Percentiles rank a stretch among this genome's conserved stretches.
Evolutionary conservation across 176 grass and related monocot genomes (phyloP).

Genomic region (Puccinellia tenuiflora): DNA sequence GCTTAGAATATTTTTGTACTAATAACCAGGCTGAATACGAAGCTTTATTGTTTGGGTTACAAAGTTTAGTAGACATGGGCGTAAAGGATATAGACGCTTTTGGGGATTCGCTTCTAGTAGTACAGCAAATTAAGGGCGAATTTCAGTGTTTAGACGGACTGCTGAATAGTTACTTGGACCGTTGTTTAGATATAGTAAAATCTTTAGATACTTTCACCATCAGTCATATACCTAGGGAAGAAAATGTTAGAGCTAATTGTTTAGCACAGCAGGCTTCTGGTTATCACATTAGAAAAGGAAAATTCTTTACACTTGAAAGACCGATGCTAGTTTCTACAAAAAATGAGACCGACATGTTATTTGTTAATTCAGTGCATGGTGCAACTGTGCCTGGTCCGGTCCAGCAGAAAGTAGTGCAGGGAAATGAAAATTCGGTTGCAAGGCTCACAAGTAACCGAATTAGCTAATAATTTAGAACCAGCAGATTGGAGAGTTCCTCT

Average conservation of each 20-base stretch:
- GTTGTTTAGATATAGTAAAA: not conserved
- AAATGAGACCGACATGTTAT: not conserved
- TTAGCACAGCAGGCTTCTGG: not conserved
- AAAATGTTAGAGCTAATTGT: not conserved
- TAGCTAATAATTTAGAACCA: no score
- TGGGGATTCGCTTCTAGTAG: not conserved
- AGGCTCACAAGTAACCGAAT: no score
- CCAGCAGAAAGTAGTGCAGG: not conserved
- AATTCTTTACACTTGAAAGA: not conserved
- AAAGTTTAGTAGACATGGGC: not conserved
- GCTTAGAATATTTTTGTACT: not conserved
- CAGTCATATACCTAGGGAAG: not conserved
- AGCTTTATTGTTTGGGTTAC: not conserved
- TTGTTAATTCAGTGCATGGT: not conserved
- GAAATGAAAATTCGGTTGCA: not conserved
- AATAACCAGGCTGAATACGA: not conserved
- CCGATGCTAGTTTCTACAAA: rapidly evolving
- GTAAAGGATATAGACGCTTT: not conserved
- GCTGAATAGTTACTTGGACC: not conserved
- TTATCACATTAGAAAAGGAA: not conserved
- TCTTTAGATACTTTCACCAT: not conserved
- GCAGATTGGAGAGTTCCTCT: not conserved
- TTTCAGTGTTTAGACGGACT: not conserved
- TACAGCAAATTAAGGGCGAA: not conserved
- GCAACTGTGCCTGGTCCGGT: no score